Evolutionary conservation across 768 basidiomycete species (phyloP).

Genomic region (Hysterangium stoloniferum): DNA sequence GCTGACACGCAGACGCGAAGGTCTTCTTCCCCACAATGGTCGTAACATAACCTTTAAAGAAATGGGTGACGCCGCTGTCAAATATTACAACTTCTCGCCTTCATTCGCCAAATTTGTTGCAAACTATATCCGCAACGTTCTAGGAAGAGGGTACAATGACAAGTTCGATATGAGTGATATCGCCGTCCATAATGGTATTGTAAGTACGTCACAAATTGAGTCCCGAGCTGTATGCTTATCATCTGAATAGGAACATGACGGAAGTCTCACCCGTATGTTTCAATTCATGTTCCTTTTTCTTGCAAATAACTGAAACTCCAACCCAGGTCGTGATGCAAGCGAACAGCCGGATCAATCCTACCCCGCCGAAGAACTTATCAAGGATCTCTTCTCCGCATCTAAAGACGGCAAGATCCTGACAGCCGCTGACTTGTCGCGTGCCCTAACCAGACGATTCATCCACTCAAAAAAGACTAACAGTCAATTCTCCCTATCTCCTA

Average conservation of each 20-base stretch:
- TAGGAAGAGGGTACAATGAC: conserved; percentile 51
- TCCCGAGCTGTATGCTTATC: background rate
- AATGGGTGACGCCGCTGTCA: conserved; percentile 16
- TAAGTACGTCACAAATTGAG: background rate
- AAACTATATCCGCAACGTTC: conserved; percentile 47
- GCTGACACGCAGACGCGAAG: conserved; percentile 14
- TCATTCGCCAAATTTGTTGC: conserved; percentile 64
- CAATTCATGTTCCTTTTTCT: background rate
- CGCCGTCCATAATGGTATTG: conserved; percentile 67
- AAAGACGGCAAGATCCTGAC: conserved; percentile 56
- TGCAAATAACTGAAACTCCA: background rate
- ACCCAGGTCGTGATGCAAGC: conserved; percentile 44
- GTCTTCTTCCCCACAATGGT: conserved; percentile 54
- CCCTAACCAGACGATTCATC: conserved; percentile 51
- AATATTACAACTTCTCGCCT: conserved; percentile 57
- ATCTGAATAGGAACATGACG: conserved; percentile 12
- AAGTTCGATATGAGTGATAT: conserved; percentile 61
- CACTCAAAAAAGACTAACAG: conserved; percentile 47
- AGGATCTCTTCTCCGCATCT: conserved; percentile 42
- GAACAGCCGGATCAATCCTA: conserved; percentile 46
- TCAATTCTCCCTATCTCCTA: conserved; percentile 40
- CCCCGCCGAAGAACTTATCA: conserved; percentile 38
- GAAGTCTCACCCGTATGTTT: conserved; percentile 10
- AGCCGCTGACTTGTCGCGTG: conserved; percentile 46
- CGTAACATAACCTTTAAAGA: conserved; percentile 55